Base-by-base conservation (phyloP, 495 filamentous ascomycete genomes). In the Tuber indicum region DNA sequence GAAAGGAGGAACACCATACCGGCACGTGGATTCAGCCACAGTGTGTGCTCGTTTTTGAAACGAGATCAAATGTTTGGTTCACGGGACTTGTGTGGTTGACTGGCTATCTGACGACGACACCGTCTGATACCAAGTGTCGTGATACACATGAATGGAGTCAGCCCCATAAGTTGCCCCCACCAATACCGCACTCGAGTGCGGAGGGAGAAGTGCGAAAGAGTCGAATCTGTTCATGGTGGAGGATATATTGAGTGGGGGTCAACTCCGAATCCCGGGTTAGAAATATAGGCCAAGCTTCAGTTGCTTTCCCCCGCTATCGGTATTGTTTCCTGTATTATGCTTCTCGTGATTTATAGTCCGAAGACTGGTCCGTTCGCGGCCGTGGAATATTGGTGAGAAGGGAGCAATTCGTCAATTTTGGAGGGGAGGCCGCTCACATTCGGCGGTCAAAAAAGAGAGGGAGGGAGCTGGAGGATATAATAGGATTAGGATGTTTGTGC, bases 1-100 rank as follows among this genome's bases (percentile, higher is more conserved):
- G 46, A 45, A 73, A 78, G 76, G 36, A 36, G 58, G 12, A 17
- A 36, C 26, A 36, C 58, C 58, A 17, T 36, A 66, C 36, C 58
- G 58, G 26, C 26, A 66, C 58, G 26, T 66, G 26, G n/a, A 26
- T 66, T 19, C 58, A 36, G 58, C 58, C 58, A 66, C 58, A 4
- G 26, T 10, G 8, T 32, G 26, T 36, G 26, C 58, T 66, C 1
- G 12, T 7, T 36, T 66, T 36, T 17, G 26, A 17, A 66, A 36
- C 26, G 12, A 36, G 26, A 36, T 66, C 58, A 36, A 36, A 36
- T 1, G 26, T 36, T 8, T 6, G 16, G 12, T 16, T 4, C 47
- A 19, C 0, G 52, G 23, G 52, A 66, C 58, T 36, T 17, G 58
- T 66, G 26, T 36, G 58, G 16, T 32, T 16, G 26, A 66, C 3